A percentile compares a stretch with the other conserved stretches of the same genome.
Evolutionary conservation across 768 basidiomycete genomes (phyloP).

Genomic region (Tulasnella sp.): DNA sequence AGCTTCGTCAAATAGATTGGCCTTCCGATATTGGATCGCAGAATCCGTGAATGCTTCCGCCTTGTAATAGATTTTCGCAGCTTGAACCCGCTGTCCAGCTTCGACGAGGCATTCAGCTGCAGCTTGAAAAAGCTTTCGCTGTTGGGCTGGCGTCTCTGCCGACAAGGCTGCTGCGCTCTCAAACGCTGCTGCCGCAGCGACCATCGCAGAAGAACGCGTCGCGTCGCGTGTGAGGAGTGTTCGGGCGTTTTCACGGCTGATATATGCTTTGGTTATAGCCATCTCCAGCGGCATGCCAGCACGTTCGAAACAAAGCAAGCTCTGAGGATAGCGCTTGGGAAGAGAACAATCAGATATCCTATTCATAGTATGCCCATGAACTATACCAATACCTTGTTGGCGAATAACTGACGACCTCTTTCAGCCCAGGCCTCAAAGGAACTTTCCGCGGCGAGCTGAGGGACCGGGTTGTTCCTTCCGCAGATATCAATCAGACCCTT

Average conservation of each 20-base stretch:
- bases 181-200: background rate
- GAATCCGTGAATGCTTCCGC: slow-evolving; percentile 7
- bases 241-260: background rate
- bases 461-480: background rate
- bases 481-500: background rate
- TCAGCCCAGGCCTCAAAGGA: background rate
- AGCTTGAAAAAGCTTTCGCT: background rate
- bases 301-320: slow-evolving; percentile 8
- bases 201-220: background rate
- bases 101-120: background rate
- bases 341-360: no score
- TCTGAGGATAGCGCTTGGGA: background rate
- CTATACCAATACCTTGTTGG: background rate
- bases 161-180: background rate
- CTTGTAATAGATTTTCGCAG: background rate
- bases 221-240: background rate
- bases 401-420: background rate
- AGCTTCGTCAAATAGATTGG: slow-evolving; percentile 8
- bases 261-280: background rate
- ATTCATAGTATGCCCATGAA: no score
- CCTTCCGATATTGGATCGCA: slow-evolving; percentile 6
- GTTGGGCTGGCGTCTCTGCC: background rate
- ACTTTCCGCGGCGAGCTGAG: background rate
- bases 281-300: background rate
- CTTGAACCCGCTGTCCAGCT: background rate